phyloP scores from a whole-genome alignment of 2,329 filamentous ascomycete species.

The Aspergillus aculeatus region DNA sequence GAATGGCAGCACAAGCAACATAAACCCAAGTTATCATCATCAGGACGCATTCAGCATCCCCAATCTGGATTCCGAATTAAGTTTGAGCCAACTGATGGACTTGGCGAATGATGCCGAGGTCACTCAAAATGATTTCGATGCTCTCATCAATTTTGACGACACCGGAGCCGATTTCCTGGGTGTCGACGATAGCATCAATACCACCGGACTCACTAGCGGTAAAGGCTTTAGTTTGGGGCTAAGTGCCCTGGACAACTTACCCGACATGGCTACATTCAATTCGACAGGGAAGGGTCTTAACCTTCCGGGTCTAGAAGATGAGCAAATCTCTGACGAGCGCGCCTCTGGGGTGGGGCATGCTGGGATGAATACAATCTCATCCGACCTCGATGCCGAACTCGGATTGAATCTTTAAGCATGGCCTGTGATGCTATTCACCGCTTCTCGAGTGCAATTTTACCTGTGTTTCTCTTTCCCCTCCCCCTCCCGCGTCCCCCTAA shows the following conservation, averaged over 20 bases:
- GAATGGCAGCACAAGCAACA: conserved; percentile 42
- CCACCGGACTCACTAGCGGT: conserved; percentile 4
- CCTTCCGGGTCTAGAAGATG: conserved; percentile 8
- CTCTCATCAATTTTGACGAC: conserved; percentile 48
- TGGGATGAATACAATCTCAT: conserved; percentile 10
- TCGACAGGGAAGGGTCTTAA: conserved; percentile 16
- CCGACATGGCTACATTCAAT: conserved; percentile 18
- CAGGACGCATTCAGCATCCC: conserved; percentile 32
- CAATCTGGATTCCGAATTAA: conserved; percentile 35
- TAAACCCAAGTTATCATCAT: conserved; percentile 31
- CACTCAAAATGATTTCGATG: conserved; percentile 47
- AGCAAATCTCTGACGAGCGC: neutral
- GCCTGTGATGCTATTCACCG: neutral
- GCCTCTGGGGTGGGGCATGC: conserved; percentile 8
- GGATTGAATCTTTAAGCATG: conserved; percentile 17
- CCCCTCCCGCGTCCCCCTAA: too few species aligned
- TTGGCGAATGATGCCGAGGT: conserved; percentile 46
- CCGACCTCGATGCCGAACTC: conserved; percentile 23
- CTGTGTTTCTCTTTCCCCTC: neutral
- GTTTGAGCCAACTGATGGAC: conserved; percentile 43
- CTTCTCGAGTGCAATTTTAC: neutral
- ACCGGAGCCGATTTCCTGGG: conserved; percentile 37
- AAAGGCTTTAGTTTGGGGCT: conserved; percentile 18
- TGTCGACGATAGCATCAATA: conserved; percentile 25
- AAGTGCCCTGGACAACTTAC: conserved; percentile 12